Conservation (phyloP, 2,329 filamentous ascomycete genomes). For the Sporothrix protearum region DNA sequence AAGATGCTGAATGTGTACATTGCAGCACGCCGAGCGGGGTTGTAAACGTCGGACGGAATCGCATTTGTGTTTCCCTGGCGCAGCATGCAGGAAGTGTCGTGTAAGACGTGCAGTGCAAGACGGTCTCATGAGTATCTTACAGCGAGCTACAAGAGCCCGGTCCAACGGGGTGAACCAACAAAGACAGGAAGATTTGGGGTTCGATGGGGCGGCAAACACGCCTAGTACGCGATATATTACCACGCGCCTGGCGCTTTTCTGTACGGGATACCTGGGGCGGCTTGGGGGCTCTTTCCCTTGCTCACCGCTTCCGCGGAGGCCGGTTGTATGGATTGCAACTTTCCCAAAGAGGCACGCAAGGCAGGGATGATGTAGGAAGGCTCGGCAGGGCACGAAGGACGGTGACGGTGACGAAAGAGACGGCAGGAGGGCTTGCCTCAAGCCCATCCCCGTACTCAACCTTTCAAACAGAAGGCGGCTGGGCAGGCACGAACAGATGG, state of each 20-base stretch:
- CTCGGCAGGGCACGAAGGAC: neutral
- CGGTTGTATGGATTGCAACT: neutral
- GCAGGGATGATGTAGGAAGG: neutral
- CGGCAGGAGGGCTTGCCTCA: neutral
- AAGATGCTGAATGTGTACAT: neutral
- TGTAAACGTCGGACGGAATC: neutral
- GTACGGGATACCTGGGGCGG: neutral
- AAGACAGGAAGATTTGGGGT: neutral
- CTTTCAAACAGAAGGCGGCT: neutral
- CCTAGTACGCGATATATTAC: neutral
- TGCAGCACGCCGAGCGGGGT: neutral
- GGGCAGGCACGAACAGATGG: neutral
- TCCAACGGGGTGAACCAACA: neutral
- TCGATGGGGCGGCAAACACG: neutral
- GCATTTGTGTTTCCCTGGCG: neutral
- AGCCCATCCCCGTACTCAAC: neutral
- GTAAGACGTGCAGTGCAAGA: neutral
- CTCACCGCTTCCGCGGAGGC: slow-evolving; percentile 1
- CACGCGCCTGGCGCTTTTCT: neutral
- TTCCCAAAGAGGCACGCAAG: neutral
- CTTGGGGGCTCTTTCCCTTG: neutral
- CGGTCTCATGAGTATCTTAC: neutral
- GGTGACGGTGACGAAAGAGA: neutral
- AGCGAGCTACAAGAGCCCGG: neutral
- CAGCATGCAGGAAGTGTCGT: neutral